phyloP scores from a whole-genome alignment of 257 asterid genomes.

The Solanum etuberosum region DNA sequence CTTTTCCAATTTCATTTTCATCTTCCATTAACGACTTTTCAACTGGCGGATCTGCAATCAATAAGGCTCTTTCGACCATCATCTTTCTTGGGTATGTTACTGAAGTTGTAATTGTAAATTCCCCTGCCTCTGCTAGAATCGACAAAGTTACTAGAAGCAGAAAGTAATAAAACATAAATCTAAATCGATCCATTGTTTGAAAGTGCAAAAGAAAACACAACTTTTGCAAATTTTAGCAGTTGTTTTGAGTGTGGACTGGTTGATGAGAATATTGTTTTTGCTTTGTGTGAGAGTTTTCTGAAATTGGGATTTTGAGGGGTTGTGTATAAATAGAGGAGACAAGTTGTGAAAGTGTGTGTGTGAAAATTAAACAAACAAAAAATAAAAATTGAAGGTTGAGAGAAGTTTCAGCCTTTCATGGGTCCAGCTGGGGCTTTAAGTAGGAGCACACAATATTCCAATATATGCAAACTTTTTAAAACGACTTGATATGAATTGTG shows the following conservation, averaged over 20 bases:
- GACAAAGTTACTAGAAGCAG: neutral
- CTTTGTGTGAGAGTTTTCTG: neutral
- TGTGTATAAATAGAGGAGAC: neutral
- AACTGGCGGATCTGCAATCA: slow-evolving; percentile 38
- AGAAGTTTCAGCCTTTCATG: neutral
- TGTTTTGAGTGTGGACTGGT: neutral
- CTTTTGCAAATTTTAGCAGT: neutral
- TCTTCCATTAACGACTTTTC: neutral
- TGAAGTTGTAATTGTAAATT: neutral
- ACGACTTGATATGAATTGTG: too few species aligned
- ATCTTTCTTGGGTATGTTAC: neutral
- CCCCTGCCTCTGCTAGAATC: neutral
- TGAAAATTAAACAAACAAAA: neutral
- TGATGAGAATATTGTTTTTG: neutral
- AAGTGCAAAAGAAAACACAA: neutral
- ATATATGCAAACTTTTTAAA: too few species aligned
- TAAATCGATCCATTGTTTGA: neutral
- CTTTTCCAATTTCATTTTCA: slow-evolving; percentile 8
- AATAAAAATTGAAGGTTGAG: neutral
- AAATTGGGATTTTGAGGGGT: neutral
- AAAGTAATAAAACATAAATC: neutral
- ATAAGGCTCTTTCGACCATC: neutral
- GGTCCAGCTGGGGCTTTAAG: neutral
- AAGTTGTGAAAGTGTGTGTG: neutral
- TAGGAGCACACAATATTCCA: neutral